Evolutionary conservation across 2,329 filamentous ascomycete genomes (phyloP), one percentile per base, ranked within the genome.

Genomic region (Fusarium sp.): DNA sequence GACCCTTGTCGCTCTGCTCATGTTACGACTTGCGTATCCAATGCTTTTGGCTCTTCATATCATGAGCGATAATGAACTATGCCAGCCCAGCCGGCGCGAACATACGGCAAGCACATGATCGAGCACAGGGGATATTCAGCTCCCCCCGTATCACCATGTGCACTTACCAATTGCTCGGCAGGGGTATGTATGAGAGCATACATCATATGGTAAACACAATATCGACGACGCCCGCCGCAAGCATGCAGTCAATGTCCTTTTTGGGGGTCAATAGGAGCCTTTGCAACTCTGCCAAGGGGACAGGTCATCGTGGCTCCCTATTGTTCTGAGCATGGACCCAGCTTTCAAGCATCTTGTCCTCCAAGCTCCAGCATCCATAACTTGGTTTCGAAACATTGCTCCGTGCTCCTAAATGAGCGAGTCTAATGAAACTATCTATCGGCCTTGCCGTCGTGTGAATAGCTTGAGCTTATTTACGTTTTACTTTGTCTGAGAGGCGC

Each of bases 201-300:
- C 40, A 59, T 51, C 39, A 49, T 46, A 36, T 48, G 45, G 38
- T 11, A 65, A 58, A 36, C 13, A 31, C 62, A 52, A 45, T 43
- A 52, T 17, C 53, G 7, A 24, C 33, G 42, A 65, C 60, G 53
- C 62, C 62, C 53, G 53, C 62, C 65, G 48, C 24, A 38, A 55
- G 33, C 33, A 48, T 58, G 20, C 39, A 44, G 39, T 36, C 46
- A n/a, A 13, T 39, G 17, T 39, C 55, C 51, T 43, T 33, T 66
- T 66, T 54, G 45, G 66, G 43, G 17, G 40, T 58, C 50, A 69
- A 69, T 66, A 69, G 51, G 45, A 56, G 39, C 38, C 33, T 38
- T 48, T 39, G n/a, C 42, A 42, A 20, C 46, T 33, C n/a, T 55
- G 53, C 34, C 45, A 55, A 57, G 50, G 14, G 14, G 40, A 43